Percentiles rank a stretch among this genome's conserved stretches.
Conservation (phyloP, 805 yeast species). For the Teunomyces barrocoloradensis region DNA sequence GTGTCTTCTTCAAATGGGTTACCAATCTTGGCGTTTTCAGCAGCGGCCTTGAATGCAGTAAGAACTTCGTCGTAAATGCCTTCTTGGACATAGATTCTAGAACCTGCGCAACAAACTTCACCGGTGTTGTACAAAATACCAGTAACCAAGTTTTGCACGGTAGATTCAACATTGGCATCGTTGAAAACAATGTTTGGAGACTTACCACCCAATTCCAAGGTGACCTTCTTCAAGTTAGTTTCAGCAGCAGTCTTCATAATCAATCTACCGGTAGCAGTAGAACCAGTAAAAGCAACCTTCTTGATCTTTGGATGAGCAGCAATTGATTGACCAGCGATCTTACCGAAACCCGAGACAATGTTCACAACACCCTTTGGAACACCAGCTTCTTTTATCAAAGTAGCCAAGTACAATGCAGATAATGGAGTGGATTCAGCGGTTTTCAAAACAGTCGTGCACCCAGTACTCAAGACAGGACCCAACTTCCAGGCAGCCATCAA, state of each 20-base stretch:
- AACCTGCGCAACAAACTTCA: slow-evolving; percentile 94
- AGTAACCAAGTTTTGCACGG: slow-evolving; percentile 69
- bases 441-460: slow-evolving; percentile 84
- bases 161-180: slow-evolving; percentile 76
- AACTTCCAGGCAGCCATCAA: slow-evolving; percentile 94
- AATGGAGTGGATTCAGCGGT: slow-evolving; percentile 92
- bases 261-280: slow-evolving; percentile 83
- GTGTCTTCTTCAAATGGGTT: slow-evolving; percentile 76
- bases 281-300: slow-evolving; percentile 94
- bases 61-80: slow-evolving; percentile 76
- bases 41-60: slow-evolving; percentile 57
- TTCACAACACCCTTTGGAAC: slow-evolving; percentile 90
- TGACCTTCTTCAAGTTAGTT: slow-evolving; percentile 81
- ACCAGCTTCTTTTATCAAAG: slow-evolving; percentile 74
- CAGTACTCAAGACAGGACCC: slow-evolving; percentile 90
- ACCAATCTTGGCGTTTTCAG: slow-evolving; percentile 64
- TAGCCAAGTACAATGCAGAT: slow-evolving; percentile 75
- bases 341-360: slow-evolving; percentile 84
- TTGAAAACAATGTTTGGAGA: slow-evolving; percentile 87
- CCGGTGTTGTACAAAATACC: slow-evolving; percentile 95
- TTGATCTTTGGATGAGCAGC: slow-evolving; percentile 76
- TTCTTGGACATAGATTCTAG: slow-evolving; percentile 87
- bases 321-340: slow-evolving; percentile 78
- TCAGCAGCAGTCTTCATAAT: slow-evolving; percentile 80
- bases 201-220: slow-evolving; percentile 95